Conservation (phyloP, 2,329 filamentous ascomycete genomes). For the Fusarium clavum region DNA sequence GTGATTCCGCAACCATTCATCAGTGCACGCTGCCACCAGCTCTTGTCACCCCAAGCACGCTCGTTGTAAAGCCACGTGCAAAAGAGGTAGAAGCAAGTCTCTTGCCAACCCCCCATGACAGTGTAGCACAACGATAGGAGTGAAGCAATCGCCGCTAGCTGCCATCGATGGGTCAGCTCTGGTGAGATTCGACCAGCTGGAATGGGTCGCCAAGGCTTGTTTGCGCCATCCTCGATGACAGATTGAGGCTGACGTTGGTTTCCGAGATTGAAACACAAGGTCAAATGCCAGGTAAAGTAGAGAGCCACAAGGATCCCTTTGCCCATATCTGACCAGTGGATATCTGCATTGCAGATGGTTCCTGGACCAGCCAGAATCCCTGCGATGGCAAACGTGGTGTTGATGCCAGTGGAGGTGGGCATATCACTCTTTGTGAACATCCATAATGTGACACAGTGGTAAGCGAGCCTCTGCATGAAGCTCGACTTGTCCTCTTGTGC, state of each 20-base stretch:
- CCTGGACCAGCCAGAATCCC: conserved; percentile 33
- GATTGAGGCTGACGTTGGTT: conserved; percentile 53
- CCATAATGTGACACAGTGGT: conserved; percentile 29
- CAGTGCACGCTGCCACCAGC: conserved; percentile 44
- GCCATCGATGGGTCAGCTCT: conserved; percentile 35
- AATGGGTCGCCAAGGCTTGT: conserved; percentile 55
- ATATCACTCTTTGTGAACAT: conserved; percentile 39
- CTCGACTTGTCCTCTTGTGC: conserved; percentile 4
- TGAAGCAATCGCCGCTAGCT: conserved; percentile 43
- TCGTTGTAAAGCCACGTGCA: conserved; percentile 58
- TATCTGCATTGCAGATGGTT: conserved; percentile 25
- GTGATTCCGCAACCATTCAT: conserved; percentile 41
- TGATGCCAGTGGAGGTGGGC: conserved; percentile 36
- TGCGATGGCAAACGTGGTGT: conserved; percentile 34
- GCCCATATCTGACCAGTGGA: conserved; percentile 25
- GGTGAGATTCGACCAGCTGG: conserved; percentile 46
- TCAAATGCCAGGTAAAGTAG: conserved; percentile 39
- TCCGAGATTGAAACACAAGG: conserved; percentile 50
- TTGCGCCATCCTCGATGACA: conserved; percentile 53
- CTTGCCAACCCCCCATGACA: conserved; percentile 43
- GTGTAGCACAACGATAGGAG: conserved; percentile 34
- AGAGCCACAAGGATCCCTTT: conserved; percentile 36
- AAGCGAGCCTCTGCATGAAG: conserved; percentile 23
- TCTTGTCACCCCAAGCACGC: conserved; percentile 47
- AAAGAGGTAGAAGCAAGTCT: conserved; percentile 46